These are phyloP conservation scores for Aspergillus eucalypticola DNA, from an alignment of 2,329 filamentous ascomycete species.

Conservation along the genomic window DNA sequence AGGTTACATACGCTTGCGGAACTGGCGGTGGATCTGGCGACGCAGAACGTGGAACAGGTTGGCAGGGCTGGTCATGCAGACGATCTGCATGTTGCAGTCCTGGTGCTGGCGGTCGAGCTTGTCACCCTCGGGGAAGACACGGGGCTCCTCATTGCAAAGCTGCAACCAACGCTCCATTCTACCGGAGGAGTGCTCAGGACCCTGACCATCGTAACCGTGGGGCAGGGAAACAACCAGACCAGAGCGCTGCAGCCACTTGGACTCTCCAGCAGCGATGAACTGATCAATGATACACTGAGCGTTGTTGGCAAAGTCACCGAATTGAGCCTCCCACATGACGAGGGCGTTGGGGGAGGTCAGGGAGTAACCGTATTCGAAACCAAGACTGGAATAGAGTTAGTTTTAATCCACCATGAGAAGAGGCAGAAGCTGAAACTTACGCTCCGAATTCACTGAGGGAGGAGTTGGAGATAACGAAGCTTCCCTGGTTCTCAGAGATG, in stretches of 20 bases:
- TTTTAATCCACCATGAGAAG: not conserved
- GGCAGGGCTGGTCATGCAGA: constrained; percentile 92
- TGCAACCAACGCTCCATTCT: constrained; percentile 97
- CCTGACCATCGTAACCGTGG: constrained; percentile 97
- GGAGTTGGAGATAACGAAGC: constrained; percentile 96
- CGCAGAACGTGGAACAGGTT: constrained; percentile 97
- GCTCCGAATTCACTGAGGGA: constrained; percentile 73
- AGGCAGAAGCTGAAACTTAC: constrained; percentile 41
- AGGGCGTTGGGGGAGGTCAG: constrained; percentile 94
- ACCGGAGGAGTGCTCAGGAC: constrained; percentile 95
- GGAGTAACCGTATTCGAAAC: constrained; percentile 98
- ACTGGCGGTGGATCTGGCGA: constrained; percentile 97
- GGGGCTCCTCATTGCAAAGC: constrained; percentile 95
- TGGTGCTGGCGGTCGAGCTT: constrained; percentile 97
- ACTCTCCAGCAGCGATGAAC: constrained; percentile 95
- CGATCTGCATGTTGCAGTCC: constrained; percentile 99
- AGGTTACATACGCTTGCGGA: constrained; percentile 84
- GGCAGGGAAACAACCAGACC: constrained; percentile 95
- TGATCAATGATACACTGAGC: constrained; percentile 99
- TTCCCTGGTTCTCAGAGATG: constrained; percentile 85
- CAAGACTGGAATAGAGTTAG: constrained; percentile 64
- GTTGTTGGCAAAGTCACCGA: constrained; percentile 99
- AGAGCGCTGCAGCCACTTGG: constrained; percentile 98
- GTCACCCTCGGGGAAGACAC: constrained; percentile 82
- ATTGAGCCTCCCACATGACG: constrained; percentile 99